Base-by-base conservation (phyloP, 176 grass and related monocot genomes). In the Oryza officinalis region DNA sequence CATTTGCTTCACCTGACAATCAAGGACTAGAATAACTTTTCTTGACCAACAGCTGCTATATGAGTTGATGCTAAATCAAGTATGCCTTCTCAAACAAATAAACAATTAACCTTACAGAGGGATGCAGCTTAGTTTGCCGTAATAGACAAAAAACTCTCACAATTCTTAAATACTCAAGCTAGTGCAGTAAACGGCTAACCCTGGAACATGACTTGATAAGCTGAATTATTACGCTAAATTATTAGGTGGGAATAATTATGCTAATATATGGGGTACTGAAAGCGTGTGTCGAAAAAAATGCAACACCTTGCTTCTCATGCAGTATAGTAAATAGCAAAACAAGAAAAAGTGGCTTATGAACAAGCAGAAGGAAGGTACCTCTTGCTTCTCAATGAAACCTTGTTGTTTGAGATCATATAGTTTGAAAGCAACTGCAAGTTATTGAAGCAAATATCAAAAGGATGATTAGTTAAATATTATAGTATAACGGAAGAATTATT, bases 371-470 rank as follows among this genome's bases (percentile, higher is more conserved):
- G 33, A 78, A 82, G 15, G n/a, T 88, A 98, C 95, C 95, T 98
- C 95, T 85, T 98, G 92, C 67, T 92, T 89, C 70, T 98, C 95
- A 86, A 94, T 98, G 72, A 89, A 98, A 67, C 90, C 92, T 93
- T 94, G 90, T 71, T 98, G 95, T 84, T 94, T 98, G 76, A 98
- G 90, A 90, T 98, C 95, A 86, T 97, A 97, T 22, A 97, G 65
- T 80, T 93, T 89, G 71, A 97, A 97, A 86, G 92, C 89, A 97
- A 97, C 95, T 97, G 90, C 77, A 87, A 78, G 35, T 81, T 33
- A 72, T 77, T 50, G 65, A 94, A 23, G 10, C 38, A 67, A 52
- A 71, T 25, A 81, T 78, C 69, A 90, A 27, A 26, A 78, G 50
- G 13, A 46, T 78, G 11, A 45, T 45, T 63, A 41, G 20, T 35